Conservation (phyloP, 306 rosid genomes). For the Abrus pulchellus region DNA sequence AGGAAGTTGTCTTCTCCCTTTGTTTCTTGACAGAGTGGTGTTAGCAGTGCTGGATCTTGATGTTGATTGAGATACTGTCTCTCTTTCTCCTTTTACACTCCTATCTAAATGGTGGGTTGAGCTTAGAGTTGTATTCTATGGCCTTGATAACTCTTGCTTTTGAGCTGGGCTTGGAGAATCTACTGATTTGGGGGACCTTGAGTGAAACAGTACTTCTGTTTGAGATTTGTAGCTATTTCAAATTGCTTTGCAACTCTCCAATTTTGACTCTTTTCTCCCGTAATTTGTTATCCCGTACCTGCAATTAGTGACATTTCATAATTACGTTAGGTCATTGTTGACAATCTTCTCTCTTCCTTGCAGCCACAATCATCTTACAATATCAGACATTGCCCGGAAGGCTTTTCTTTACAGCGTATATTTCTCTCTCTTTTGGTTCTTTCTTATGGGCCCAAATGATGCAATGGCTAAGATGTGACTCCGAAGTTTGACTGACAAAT, state of each 20-base stretch:
- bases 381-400: slow-evolving; percentile 95
- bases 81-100: too few species aligned
- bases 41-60: too few species aligned
- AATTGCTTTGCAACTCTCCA: slow-evolving; percentile 25
- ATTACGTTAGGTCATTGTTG: slow-evolving; percentile 35
- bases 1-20: too few species aligned
- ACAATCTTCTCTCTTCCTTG: slow-evolving; percentile 48
- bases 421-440: slow-evolving; percentile 40
- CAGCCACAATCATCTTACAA: slow-evolving; percentile 85
- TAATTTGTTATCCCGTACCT: slow-evolving; percentile 25
- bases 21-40: too few species aligned
- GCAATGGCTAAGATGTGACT: slow-evolving; percentile 36
- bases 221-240: slow-evolving; percentile 14
- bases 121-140: too few species aligned
- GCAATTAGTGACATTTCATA: slow-evolving; percentile 24
- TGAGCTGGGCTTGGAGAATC: too few species aligned
- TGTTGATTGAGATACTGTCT: too few species aligned
- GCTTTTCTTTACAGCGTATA: slow-evolving; percentile 98
- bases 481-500: slow-evolving; percentile 26
- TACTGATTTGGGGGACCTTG: too few species aligned
- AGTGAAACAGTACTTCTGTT: neutral
- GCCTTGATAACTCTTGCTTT: too few species aligned
- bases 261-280: slow-evolving; percentile 4
- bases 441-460: slow-evolving; percentile 11
- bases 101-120: too few species aligned